Conservation (phyloP, 108 stramenopile genomes). For the Skeletonema marinoi region DNA sequence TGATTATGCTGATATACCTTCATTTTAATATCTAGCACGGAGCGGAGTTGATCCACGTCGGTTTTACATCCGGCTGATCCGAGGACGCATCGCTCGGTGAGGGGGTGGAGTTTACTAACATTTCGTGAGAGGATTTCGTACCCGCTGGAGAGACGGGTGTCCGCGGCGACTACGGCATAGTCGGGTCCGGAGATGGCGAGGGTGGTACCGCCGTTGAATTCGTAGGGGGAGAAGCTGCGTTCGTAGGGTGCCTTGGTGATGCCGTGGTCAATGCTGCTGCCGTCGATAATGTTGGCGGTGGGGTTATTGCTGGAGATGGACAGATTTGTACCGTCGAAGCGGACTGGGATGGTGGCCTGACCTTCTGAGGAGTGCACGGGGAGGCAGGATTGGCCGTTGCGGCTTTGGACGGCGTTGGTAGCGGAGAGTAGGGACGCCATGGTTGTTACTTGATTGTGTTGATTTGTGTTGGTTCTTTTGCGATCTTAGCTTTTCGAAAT, state of each 20-base stretch:
- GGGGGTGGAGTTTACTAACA: slow-evolving; percentile 78
- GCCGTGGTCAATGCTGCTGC: slow-evolving; percentile 64
- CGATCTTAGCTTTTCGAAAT: not conserved
- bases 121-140: slow-evolving; percentile 94
- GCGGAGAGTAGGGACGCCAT: slow-evolving; percentile 41
- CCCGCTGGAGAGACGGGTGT: slow-evolving; percentile 91
- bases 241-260: slow-evolving; percentile 84
- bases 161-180: slow-evolving; percentile 96
- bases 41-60: slow-evolving; percentile 93
- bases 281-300: slow-evolving; percentile 30
- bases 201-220: slow-evolving; percentile 93
- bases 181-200: slow-evolving; percentile 90
- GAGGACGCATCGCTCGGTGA: slow-evolving; percentile 87
- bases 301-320: slow-evolving; percentile 14
- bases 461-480: not conserved
- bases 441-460: not conserved
- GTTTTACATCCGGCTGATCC: slow-evolving; percentile 96
- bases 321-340: slow-evolving; percentile 42
- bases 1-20: slow-evolving; percentile 95
- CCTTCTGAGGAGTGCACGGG: slow-evolving; percentile 54
- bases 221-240: slow-evolving; percentile 88
- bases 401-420: slow-evolving; percentile 33
- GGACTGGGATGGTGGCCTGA: slow-evolving; percentile 34
- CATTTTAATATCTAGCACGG: slow-evolving; percentile 89
- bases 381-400: slow-evolving; percentile 45